Percentiles rank a stretch among this genome's conserved stretches.
phyloP scores from a whole-genome alignment of 768 basidiomycete species.

The Mycena rebaudengoi region DNA sequence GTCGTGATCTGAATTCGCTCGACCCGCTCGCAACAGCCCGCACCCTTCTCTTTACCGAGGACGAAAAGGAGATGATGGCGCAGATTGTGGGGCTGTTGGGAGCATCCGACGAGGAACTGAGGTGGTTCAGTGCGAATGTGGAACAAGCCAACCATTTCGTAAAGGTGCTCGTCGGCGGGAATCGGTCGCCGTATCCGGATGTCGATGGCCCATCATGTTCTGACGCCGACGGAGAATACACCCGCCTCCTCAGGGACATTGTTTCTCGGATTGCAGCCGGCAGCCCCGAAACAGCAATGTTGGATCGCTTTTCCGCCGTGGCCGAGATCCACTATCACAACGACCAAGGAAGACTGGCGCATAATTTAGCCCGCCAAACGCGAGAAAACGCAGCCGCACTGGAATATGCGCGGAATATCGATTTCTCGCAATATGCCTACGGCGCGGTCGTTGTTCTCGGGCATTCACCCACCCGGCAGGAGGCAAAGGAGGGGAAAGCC shows the following conservation, averaged over 20 bases:
- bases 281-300: not conserved
- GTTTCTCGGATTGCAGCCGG: not conserved
- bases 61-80: not conserved
- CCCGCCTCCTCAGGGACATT: not conserved
- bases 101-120: not conserved
- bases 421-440: not conserved
- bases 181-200: not conserved
- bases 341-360: not conserved
- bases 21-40: not conserved
- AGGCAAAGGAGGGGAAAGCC: not conserved
- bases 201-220: not conserved
- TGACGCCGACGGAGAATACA: not conserved
- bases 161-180: not conserved
- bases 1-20: not conserved
- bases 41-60: not conserved
- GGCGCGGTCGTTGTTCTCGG: not conserved
- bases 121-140: not conserved
- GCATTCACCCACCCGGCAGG: not conserved
- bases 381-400: not conserved
- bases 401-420: not conserved
- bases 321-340: not conserved
- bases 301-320: not conserved
- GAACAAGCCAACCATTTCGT: slow-evolving; percentile 1
- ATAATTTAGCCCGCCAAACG: not conserved
- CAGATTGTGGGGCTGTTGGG: not conserved